These are phyloP conservation scores for Agaricus sinodeliciosus DNA, from an alignment of 768 basidiomycete genomes.

Conservation along the genomic window DNA sequence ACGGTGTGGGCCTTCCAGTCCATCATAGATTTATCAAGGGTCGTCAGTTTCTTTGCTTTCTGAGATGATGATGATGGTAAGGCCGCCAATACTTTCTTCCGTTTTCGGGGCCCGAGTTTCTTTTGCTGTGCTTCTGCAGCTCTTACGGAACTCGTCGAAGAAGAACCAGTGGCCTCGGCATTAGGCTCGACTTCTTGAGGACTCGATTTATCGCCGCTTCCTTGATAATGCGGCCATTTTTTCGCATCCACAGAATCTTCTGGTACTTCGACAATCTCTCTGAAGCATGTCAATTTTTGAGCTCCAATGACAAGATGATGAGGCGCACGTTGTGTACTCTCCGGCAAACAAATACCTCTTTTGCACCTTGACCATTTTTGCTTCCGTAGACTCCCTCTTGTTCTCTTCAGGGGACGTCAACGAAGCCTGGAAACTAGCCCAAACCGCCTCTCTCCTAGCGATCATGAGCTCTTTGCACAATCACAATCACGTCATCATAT, in stretches of 20 bases:
- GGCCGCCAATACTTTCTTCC: constrained; percentile 49
- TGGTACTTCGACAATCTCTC: constrained; percentile 68
- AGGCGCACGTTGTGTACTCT: constrained; percentile 60
- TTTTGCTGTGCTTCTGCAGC: constrained; percentile 25
- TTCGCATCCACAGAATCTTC: constrained; percentile 71
- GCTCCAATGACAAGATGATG: constrained; percentile 5
- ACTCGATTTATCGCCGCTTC: background rate
- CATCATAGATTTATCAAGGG: constrained; percentile 81
- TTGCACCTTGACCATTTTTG: constrained; percentile 56
- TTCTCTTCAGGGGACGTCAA: constrained; percentile 24
- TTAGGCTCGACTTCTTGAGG: background rate
- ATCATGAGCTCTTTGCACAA: constrained; percentile 3
- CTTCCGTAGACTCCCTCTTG: constrained; percentile 15
- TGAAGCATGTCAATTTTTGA: constrained; percentile 21
- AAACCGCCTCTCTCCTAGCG: constrained; percentile 52
- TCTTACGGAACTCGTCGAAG: constrained; percentile 13
- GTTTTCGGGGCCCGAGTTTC: constrained; percentile 61
- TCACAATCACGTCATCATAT: too few relatives aligned
- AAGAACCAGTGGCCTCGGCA: constrained; percentile 2
- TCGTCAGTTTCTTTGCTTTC: constrained; percentile 74
- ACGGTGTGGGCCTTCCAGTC: constrained; percentile 74
- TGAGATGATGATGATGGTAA: constrained; percentile 35
- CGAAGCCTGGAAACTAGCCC: constrained; percentile 65
- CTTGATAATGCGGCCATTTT: constrained; percentile 53
- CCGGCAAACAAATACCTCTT: constrained; percentile 73